Evolutionary conservation across 1,284 basidiomycete species (phyloP).

Genomic region (Cutaneotrichosporon sp.): DNA sequence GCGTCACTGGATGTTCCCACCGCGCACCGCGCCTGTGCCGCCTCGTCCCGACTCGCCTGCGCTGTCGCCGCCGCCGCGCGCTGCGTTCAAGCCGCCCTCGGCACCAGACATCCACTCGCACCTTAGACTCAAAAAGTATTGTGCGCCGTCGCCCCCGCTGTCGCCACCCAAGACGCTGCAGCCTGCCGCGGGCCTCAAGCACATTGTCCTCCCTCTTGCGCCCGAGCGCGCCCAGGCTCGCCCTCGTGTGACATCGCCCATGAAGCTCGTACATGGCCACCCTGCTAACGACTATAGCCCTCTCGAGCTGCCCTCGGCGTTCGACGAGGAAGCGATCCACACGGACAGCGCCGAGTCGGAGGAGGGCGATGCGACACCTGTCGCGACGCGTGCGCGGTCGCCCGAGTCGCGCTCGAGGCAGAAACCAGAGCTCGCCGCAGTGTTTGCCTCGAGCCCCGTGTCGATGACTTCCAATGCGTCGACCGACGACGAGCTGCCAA

Average conservation of each 20-base stretch:
- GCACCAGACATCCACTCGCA: constrained; percentile 41
- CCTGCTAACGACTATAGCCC: constrained; percentile 26
- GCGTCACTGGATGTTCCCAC: constrained; percentile 37
- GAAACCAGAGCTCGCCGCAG: no score
- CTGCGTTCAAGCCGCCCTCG: constrained; percentile 36
- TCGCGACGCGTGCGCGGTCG: constrained; percentile 31
- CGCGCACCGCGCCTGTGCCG: constrained; percentile 11
- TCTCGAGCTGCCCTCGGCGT: background rate
- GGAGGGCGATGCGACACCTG: constrained; percentile 28
- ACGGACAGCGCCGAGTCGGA: constrained; percentile 6
- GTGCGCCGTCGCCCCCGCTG: constrained; percentile 45
- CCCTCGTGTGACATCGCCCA: constrained; percentile 6
- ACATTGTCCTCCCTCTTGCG: constrained; percentile 6
- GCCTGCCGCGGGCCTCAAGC: background rate
- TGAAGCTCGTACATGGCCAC: constrained; percentile 36
- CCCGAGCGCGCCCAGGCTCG: constrained; percentile 6
- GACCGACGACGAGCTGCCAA: constrained; percentile 8
- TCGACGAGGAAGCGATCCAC: background rate
- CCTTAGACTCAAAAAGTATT: constrained; percentile 41
- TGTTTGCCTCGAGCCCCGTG: no score
- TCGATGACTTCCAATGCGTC: background rate
- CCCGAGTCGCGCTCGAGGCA: constrained; percentile 10
- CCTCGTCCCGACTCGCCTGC: constrained; percentile 6
- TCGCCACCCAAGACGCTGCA: constrained; percentile 32
- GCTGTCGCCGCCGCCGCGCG: constrained; percentile 24